Base-by-base conservation (phyloP, 306 rosid species). In the Sicyos baderoa region DNA sequence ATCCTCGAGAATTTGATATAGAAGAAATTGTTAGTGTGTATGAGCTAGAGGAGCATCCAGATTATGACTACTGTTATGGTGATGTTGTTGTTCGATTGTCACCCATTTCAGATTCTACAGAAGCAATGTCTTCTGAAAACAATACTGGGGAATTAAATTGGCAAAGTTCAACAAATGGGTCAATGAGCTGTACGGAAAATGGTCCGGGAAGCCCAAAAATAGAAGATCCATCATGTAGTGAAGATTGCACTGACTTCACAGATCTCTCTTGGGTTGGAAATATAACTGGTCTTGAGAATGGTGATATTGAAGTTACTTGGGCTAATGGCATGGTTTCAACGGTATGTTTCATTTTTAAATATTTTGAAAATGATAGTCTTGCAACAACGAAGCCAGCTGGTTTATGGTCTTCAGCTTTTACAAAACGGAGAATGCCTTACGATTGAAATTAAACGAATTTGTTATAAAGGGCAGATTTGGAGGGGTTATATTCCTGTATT, bases 181-280 rank as follows among this genome's bases (percentile, higher is more conserved):
- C 29, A 63, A 76, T 61, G 72, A 76, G 53, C 51, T 86, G 69
- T 71, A 51, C 48, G 25, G 74, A 78, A 60, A 62, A 35, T 74
- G 71, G 10, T 67, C 62, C 80, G 44, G 80, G 78, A 62, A 14
- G 73, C 62, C 72, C 54, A 50, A 85, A 84, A 75, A 74, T 62
- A 48, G 84, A 83, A 73, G 82, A 76, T 74, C 65, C 48, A 16
- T 82, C 88, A 57, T 62, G 25, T 64, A 70, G 72, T 66, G 82
- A 86, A 71, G 79, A 79, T 73, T 77, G 35, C 77, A 50, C 12
- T 25, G 80, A 85, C 78, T 88, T 90, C 83, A 79, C 87, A 7
- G 95, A 90, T 81, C 91, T 94, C 74, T 88, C 99, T 23, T 94
- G 97, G 99, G 99, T 90, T 73, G 99, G 99, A 70, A 88, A 94